Percentiles rank a stretch among this genome's conserved stretches.
Conservation (phyloP, 371 early-diverging fungal species). For the Sporodiniella umbellata region DNA sequence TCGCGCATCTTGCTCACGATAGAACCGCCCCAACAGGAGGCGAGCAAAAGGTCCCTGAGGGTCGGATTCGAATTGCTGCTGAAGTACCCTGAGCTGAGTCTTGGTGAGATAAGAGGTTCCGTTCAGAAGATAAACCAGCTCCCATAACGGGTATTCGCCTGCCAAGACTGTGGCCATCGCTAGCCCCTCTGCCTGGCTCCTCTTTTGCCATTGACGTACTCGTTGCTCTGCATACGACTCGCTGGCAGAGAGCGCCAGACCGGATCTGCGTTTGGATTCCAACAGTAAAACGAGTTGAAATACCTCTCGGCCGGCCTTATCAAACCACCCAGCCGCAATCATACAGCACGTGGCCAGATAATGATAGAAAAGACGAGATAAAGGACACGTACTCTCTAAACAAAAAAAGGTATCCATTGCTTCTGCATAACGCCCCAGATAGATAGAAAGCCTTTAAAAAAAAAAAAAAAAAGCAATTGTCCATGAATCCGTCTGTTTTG, state of each 20-base stretch:
- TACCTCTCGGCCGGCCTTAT: slow-evolving; percentile 27
- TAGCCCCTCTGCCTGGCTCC: neutral
- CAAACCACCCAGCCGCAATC: slow-evolving; percentile 20
- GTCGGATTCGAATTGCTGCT: neutral
- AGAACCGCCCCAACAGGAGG: slow-evolving; percentile 14
- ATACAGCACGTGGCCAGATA: slow-evolving; percentile 35
- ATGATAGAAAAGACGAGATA: slow-evolving; percentile 34
- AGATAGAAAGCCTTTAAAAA: slow-evolving; percentile 21
- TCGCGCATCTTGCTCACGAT: slow-evolving; percentile 8
- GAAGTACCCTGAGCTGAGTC: neutral
- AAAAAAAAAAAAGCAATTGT: neutral
- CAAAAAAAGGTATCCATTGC: slow-evolving; percentile 33
- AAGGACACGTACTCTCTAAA: slow-evolving; percentile 25
- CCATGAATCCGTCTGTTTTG: no score
- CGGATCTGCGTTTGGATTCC: slow-evolving; percentile 10
- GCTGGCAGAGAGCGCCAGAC: slow-evolving; percentile 6
- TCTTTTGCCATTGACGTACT: slow-evolving; percentile 16
- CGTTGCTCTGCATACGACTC: slow-evolving; percentile 26
- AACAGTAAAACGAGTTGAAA: slow-evolving; percentile 19
- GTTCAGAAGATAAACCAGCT: slow-evolving; percentile 33
- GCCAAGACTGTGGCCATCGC: slow-evolving; percentile 1
- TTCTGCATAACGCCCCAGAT: slow-evolving; percentile 21
- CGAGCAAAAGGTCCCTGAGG: neutral
- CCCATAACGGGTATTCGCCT: slow-evolving; percentile 29
- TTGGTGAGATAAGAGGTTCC: slow-evolving; percentile 11